These are phyloP conservation scores for Ogataea hybrid DNA, from an alignment of 1,139 yeast species.

Conservation along the genomic window DNA sequence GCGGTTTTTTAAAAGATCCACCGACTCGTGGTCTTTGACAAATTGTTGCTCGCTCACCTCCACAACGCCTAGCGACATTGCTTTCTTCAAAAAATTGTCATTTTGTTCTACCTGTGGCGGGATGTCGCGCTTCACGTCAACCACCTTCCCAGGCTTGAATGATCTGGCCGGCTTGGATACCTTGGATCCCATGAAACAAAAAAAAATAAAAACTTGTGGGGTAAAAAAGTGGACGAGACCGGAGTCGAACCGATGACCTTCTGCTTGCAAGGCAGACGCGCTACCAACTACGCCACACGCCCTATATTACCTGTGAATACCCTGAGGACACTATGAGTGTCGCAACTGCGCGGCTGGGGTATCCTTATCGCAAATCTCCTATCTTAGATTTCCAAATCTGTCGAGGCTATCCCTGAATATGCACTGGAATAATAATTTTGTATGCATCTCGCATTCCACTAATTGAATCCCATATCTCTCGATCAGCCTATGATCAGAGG, in stretches of 20 bases:
- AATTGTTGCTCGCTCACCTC: conserved; percentile 10
- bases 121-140: neutral
- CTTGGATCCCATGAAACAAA: conserved; percentile 5
- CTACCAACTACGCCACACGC: conserved; percentile 76
- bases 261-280: conserved; percentile 68
- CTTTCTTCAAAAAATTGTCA: conserved; percentile 12
- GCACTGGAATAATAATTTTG: too few relatives aligned
- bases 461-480: too few relatives aligned
- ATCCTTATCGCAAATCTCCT: too few relatives aligned
- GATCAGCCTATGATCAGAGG: too few relatives aligned
- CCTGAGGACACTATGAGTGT: too few relatives aligned
- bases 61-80: conserved; percentile 18
- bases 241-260: conserved; percentile 69
- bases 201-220: neutral
- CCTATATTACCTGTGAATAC: conserved; percentile 21
- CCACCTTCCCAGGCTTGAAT: conserved; percentile 3
- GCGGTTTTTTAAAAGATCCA: conserved; percentile 15
- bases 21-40: conserved; percentile 11
- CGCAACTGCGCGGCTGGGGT: too few relatives aligned
- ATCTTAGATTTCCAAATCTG: too few relatives aligned
- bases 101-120: conserved; percentile 1
- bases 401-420: too few relatives aligned
- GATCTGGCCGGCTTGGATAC: conserved; percentile 5
- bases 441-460: too few relatives aligned
- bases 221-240: conserved; percentile 50